Conservation (phyloP, 2,329 filamentous ascomycete species). For the Fragosphaeria purpurea region DNA sequence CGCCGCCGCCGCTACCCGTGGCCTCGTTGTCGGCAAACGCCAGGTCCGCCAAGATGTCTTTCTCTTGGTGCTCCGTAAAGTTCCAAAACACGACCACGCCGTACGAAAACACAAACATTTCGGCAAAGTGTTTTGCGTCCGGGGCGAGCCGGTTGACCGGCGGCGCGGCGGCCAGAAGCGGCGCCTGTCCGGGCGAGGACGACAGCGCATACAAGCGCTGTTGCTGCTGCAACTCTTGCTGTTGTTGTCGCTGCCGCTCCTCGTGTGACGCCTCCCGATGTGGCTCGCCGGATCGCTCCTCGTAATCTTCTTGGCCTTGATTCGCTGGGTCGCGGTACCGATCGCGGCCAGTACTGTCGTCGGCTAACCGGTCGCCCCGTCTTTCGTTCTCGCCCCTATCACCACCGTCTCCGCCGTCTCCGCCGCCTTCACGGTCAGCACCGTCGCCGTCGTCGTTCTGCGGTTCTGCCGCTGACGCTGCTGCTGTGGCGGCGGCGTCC, state of each 20-base stretch:
- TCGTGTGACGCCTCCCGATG: no score
- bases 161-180: background rate
- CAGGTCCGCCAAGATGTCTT: conserved; percentile 88
- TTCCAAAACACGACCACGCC: conserved; percentile 99
- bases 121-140: conserved; percentile 70
- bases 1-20: background rate
- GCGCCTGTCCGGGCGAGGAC: background rate
- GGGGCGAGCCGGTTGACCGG: conserved; percentile 52
- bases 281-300: background rate
- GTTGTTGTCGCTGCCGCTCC: no score
- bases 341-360: conserved; percentile 18
- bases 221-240: background rate
- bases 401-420: background rate
- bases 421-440: background rate
- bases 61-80: conserved; percentile 91
- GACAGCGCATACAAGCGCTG: conserved; percentile 2
- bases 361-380: conserved; percentile 4
- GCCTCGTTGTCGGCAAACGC: conserved; percentile 67
- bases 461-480: conserved; percentile 1
- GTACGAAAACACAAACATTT: conserved; percentile 96
- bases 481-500: conserved; percentile 30
- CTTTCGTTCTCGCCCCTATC: conserved; percentile 11
- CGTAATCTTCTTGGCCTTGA: background rate
- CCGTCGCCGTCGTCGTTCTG: conserved; percentile 5
- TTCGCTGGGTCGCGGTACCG: background rate